Base-by-base conservation (phyloP, 257 asterid species). In the Salvia rosmarinus region DNA sequence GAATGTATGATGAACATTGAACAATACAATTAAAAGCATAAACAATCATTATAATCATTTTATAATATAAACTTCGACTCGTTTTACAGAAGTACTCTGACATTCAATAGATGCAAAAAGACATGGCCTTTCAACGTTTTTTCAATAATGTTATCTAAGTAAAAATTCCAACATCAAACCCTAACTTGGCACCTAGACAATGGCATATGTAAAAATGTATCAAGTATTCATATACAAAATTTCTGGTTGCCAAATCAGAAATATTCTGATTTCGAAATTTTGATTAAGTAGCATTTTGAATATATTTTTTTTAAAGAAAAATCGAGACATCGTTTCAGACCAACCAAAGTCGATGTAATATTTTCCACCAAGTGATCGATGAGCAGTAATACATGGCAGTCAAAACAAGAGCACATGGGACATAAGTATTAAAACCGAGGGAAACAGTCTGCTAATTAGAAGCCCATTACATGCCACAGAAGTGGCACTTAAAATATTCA, bases 371-470 rank as follows among this genome's bases (percentile, higher is more conserved):
- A n/a, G n/a, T n/a, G n/a, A n/a, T n/a, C n/a, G n/a, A n/a, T n/a
- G n/a, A n/a, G n/a, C n/a, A n/a, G n/a, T n/a, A n/a, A n/a, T 5
- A 6, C 43, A 23, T 49, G 5, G 20, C 54, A 61, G 44, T 56
- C 0, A 68, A 64, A 68, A 56, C 73, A 73, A 78, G 13, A 37
- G 76, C 83, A 79, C 83, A 75, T 75, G 83, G 80, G 64, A 63
- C 8, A 16, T 13, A 44, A 10, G 58, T 30, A 57, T 62, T 2
- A 50, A 66, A 74, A 55, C n/a, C 35, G 59, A 39, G 43, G 19
- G 39, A 58, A 74, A 57, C 57, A 78, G 68, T 49, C 43, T 65
- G 64, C 55, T 75, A 64, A 43, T 64, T 64, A 69, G 47, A 70
- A 79, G 75, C 71, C 80, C 83, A 79, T 73, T 79, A 70, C 73